These are phyloP conservation scores for Zasmidium citrigriseum DNA, from an alignment of 2,329 filamentous ascomycete species.

Conservation along the genomic window DNA sequence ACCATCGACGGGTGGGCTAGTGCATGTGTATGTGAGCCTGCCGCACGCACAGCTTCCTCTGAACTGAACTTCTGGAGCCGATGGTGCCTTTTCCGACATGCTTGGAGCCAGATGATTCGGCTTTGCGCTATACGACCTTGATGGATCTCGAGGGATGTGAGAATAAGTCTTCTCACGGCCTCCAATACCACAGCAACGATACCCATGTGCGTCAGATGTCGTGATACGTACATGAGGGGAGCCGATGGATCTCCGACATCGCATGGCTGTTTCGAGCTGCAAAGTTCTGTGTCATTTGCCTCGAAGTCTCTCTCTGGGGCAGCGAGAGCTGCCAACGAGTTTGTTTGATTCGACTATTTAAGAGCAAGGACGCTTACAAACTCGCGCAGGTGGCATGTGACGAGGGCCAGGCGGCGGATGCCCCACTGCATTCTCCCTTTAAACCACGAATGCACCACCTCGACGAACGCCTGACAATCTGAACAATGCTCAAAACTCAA, in stretches of 20 bases:
- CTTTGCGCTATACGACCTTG: not conserved
- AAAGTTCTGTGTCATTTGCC: too few relatives aligned
- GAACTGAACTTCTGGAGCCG: conserved; percentile 9
- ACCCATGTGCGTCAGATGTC: not conserved
- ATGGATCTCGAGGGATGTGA: not conserved
- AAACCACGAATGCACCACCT: too few relatives aligned
- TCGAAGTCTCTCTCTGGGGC: too few relatives aligned
- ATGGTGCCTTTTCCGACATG: conserved; percentile 8
- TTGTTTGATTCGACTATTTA: too few relatives aligned
- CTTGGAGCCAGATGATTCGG: not conserved
- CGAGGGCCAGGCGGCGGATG: too few relatives aligned
- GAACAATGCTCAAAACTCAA: conserved; percentile 20
- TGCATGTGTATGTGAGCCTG: conserved; percentile 26
- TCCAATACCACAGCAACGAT: not conserved
- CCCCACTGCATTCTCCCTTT: too few relatives aligned
- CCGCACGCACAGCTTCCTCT: conserved; percentile 27
- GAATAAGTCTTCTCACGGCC: too few relatives aligned
- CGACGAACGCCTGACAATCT: too few relatives aligned
- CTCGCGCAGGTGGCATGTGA: too few relatives aligned
- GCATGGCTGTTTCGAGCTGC: not conserved
- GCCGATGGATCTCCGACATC: not conserved
- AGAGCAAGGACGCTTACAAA: too few relatives aligned
- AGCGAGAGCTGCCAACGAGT: too few relatives aligned
- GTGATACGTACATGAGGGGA: not conserved
- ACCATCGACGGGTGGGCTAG: conserved; percentile 9